Conservation (phyloP, 148 eudicot species). For the Suaeda aralocaspica region DNA sequence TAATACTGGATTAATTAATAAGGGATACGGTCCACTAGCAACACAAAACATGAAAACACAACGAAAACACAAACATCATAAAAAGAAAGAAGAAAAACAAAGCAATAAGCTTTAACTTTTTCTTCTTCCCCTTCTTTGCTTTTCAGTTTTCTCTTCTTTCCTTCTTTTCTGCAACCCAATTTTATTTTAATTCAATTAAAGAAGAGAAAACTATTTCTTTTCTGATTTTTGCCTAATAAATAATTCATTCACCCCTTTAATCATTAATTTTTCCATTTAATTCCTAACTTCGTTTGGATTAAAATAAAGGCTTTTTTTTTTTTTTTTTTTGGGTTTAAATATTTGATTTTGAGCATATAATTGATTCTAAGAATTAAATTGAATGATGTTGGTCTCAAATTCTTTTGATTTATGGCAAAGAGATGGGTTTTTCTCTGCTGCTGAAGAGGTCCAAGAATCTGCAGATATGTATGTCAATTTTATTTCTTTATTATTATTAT, state of each 20-base stretch:
- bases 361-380: neutral
- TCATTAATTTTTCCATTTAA: neutral
- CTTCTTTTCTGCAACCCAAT: conserved; percentile 21
- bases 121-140: neutral
- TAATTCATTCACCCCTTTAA: neutral
- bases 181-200: too few relatives aligned
- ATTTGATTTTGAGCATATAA: too few relatives aligned
- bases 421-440: conserved; percentile 81
- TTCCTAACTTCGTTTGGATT: conserved; percentile 10
- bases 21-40: too few relatives aligned
- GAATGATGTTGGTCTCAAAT: conserved; percentile 74
- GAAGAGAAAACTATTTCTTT: neutral
- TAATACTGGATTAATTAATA: too few relatives aligned
- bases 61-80: neutral
- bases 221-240: conserved; percentile 8
- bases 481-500: neutral
- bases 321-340: too few relatives aligned
- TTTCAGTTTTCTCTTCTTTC: conserved; percentile 14
- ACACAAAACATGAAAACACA: neutral
- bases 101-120: neutral
- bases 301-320: neutral
- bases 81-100: conserved; percentile 5
- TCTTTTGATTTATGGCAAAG: conserved; percentile 93
- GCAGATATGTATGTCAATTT: conserved; percentile 65
- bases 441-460: conserved; percentile 90